phyloP scores from a whole-genome alignment of 2,329 filamentous ascomycete species.

The Aureobasidium mangrovei region DNA sequence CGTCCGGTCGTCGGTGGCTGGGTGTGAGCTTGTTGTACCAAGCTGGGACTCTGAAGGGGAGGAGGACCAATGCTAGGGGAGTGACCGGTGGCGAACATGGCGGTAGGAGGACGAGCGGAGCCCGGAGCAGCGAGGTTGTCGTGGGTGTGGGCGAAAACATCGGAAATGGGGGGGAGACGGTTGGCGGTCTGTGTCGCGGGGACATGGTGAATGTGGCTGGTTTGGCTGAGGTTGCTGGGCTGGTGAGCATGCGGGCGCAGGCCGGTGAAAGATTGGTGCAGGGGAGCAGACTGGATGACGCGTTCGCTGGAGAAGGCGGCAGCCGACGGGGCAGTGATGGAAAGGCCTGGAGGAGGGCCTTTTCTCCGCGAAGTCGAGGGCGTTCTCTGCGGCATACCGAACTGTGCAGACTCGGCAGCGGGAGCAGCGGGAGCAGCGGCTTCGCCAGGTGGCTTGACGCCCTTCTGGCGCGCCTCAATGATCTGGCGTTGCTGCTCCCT shows the following conservation, averaged over 20 bases:
- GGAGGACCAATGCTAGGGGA: constrained; percentile 49
- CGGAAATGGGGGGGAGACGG: constrained; percentile 83
- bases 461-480: constrained; percentile 87
- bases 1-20: constrained; percentile 49
- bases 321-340: constrained; percentile 89
- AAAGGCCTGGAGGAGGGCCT: constrained; percentile 75
- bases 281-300: constrained; percentile 90
- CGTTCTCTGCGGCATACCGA: constrained; percentile 49
- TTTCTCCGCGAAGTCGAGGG: constrained; percentile 65
- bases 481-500: constrained; percentile 90
- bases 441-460: constrained; percentile 50
- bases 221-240: constrained; percentile 71
- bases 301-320: constrained; percentile 88
- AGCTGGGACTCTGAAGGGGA: constrained; percentile 69
- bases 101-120: constrained; percentile 25
- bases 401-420: constrained; percentile 27
- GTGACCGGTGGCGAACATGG: constrained; percentile 21
- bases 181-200: constrained; percentile 85
- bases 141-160: constrained; percentile 77
- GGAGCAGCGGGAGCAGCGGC: constrained; percentile 32
- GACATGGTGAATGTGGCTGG: constrained; percentile 83
- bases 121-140: constrained; percentile 43
- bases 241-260: constrained; percentile 66
- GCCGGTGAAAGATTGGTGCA: constrained; percentile 92
- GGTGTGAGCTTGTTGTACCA: constrained; percentile 42